These are phyloP conservation scores for Mycena sp. DNA, from an alignment of 1,284 basidiomycete genomes.

Conservation along the genomic window DNA sequence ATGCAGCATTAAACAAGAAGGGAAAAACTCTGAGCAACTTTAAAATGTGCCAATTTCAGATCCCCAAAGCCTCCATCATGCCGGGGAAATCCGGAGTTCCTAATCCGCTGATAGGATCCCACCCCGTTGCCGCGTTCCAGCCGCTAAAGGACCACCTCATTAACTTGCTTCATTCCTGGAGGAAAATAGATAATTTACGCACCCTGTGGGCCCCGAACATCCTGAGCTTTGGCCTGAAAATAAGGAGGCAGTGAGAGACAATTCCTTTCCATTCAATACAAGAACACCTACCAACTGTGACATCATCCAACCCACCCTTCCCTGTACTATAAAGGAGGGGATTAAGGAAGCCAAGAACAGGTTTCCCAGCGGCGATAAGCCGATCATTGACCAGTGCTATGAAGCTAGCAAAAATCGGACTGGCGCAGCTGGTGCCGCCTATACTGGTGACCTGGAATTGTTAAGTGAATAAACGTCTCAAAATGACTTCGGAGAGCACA, in stretches of 20 bases:
- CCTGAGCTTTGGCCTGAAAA: constrained; percentile 18
- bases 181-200: constrained; percentile 1
- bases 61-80: constrained; percentile 15
- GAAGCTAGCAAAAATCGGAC: constrained; percentile 20
- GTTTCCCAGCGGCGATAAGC: constrained; percentile 15
- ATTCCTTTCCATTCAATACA: constrained; percentile 1
- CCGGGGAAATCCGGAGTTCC: constrained; percentile 17
- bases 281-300: constrained; percentile 7
- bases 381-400: constrained; percentile 25
- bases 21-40: not conserved
- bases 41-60: constrained; percentile 8
- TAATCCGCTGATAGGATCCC: constrained; percentile 17
- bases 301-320: constrained; percentile 14
- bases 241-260: not conserved
- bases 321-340: no score
- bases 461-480: not conserved
- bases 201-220: constrained; percentile 13
- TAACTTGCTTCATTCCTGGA: constrained; percentile 2
- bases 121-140: not conserved
- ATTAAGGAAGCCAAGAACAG: constrained; percentile 24
- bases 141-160: not conserved
- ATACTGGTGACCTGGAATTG: constrained; percentile 12
- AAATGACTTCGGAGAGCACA: not conserved
- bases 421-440: constrained; percentile 18
- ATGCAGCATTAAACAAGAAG: not conserved